These are phyloP conservation scores for Kalmusia sp. DNA, from an alignment of 2,329 filamentous ascomycete species.

Conservation along the genomic window DNA sequence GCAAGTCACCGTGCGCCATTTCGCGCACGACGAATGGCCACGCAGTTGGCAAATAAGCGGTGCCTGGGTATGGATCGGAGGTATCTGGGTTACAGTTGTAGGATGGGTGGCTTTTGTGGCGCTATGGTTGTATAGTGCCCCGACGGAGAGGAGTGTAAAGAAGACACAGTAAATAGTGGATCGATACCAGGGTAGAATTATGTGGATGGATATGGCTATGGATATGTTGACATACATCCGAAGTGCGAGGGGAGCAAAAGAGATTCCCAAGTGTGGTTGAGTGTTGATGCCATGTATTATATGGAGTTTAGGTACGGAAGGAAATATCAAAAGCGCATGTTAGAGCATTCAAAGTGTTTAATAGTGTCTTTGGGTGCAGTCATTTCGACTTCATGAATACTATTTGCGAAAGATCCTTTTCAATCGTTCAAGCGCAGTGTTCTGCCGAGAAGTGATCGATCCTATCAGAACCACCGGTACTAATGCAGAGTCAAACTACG, in stretches of 20 bases:
- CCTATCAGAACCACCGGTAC: too few species aligned
- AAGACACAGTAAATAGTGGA: constrained; percentile 55
- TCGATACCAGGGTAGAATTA: not conserved
- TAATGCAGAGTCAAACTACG: too few species aligned
- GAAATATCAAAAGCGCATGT: constrained; percentile 7
- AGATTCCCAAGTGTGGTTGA: constrained; percentile 1
- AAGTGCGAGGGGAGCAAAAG: not conserved
- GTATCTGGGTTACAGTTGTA: constrained; percentile 80
- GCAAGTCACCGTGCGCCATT: constrained; percentile 93
- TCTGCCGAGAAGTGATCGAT: too few species aligned
- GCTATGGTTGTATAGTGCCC: constrained; percentile 83
- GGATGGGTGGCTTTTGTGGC: constrained; percentile 87
- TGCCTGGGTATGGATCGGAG: constrained; percentile 93
- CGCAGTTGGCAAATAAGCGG: constrained; percentile 88
- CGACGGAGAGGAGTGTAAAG: constrained; percentile 58
- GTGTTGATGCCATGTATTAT: constrained; percentile 4
- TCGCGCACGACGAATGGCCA: constrained; percentile 96
- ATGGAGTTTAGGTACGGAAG: constrained; percentile 7
- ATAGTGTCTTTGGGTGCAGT: too few species aligned
- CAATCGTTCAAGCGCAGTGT: too few species aligned
- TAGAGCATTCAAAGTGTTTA: not conserved
- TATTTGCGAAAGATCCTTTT: too few species aligned
- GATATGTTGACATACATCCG: too few species aligned
- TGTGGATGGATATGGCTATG: not conserved
- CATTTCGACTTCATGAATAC: too few species aligned